Conservation (phyloP, 1,284 basidiomycete species). For the Coniophora puteana region DNA sequence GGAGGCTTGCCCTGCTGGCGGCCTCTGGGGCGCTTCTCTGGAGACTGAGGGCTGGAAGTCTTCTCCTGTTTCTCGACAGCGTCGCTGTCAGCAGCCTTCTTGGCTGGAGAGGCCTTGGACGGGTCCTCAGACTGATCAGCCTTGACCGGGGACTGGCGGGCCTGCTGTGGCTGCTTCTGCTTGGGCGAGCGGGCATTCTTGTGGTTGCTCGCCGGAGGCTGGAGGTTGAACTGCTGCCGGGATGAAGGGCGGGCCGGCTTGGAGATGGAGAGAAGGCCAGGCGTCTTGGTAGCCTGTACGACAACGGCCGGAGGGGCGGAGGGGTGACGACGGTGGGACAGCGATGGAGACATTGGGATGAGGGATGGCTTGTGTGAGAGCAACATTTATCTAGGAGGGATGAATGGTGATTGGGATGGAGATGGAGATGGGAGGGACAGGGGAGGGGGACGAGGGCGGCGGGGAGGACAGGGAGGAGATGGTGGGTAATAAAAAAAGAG, state of each 20-base stretch:
- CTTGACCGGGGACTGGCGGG: conserved; percentile 19
- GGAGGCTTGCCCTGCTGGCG: conserved; percentile 20
- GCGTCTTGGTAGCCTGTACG: conserved; percentile 66
- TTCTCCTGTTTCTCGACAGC: conserved; percentile 21
- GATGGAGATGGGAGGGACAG: conserved; percentile 21
- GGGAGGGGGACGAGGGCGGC: conserved; percentile 16
- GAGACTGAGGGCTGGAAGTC: conserved; percentile 15
- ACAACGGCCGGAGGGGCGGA: conserved; percentile 63
- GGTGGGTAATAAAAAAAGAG: conserved; percentile 27
- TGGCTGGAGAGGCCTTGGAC: conserved; percentile 14
- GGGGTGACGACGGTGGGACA: conserved; percentile 55
- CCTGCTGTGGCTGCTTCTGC: conserved; percentile 25
- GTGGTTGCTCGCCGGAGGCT: conserved; percentile 22
- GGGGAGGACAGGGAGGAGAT: conserved; percentile 19
- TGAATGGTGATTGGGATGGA: conserved; percentile 21
- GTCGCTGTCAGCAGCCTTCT: conserved; percentile 10
- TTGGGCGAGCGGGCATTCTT: conserved; percentile 35
- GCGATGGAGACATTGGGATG: conserved; percentile 29
- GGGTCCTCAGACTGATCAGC: conserved; percentile 22
- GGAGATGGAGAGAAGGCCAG: conserved; percentile 65
- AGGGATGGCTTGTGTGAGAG: conserved; percentile 57
- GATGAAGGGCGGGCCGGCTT: conserved; percentile 43
- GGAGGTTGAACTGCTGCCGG: conserved; percentile 31
- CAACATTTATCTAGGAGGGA: conserved; percentile 49
- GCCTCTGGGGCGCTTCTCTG: conserved; percentile 25